Conservation (phyloP, 2,329 filamentous ascomycete genomes). For the Sporothrix phasma region DNA sequence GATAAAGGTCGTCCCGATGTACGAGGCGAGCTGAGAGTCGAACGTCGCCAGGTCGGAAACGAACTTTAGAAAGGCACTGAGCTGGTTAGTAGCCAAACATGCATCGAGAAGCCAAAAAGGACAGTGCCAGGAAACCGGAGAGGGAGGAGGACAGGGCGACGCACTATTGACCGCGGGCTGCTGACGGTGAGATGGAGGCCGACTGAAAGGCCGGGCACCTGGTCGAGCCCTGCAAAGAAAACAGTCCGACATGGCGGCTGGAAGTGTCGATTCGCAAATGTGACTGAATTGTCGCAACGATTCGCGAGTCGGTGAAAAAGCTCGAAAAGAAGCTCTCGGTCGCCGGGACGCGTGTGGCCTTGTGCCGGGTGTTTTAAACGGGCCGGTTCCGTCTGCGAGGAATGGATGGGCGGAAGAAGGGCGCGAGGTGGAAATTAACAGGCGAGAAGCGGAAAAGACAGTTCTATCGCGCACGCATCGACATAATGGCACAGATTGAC, state of each 20-base stretch:
- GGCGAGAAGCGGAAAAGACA: background rate
- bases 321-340: too few species aligned
- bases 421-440: background rate
- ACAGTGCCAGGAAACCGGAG: background rate
- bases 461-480: background rate
- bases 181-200: conserved; percentile 54
- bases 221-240: conserved; percentile 58
- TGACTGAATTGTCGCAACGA: background rate
- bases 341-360: background rate
- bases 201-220: conserved; percentile 62
- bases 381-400: background rate
- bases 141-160: background rate
- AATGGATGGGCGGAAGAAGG: background rate
- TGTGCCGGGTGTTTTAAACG: background rate
- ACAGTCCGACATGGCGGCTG: conserved; percentile 32
- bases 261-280: background rate
- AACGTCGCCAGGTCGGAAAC: conserved; percentile 71
- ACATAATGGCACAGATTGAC: background rate
- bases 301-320: background rate
- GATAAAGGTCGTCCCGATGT: conserved; percentile 66
- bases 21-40: conserved; percentile 61
- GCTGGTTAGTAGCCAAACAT: background rate
- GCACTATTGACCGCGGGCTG: conserved; percentile 23
- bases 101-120: background rate
- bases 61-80: conserved; percentile 72